Evolutionary conservation across 164 flowering plant species (phyloP).

Genomic region (Vitis riparia): DNA sequence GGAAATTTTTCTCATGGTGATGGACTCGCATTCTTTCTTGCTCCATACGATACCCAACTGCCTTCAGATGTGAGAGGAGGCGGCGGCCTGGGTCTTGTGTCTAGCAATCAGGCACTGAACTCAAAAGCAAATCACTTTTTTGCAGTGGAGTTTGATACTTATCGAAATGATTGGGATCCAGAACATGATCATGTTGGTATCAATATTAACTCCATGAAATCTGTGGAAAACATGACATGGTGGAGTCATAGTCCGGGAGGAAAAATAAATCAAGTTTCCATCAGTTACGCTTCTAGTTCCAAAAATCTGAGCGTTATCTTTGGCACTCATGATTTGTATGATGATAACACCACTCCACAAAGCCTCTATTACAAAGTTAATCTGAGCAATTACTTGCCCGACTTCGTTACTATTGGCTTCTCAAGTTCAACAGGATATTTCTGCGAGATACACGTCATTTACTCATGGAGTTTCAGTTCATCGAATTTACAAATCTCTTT

Average conservation of each 20-base stretch:
- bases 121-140: conserved; percentile 4
- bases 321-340: neutral
- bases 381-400: conserved; percentile 18
- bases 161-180: conserved; percentile 3
- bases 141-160: conserved; percentile 23
- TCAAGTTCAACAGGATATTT: conserved; percentile 2
- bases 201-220: conserved; percentile 8
- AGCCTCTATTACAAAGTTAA: conserved; percentile 20
- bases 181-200: conserved; percentile 12
- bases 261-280: conserved; percentile 1
- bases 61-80: neutral
- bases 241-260: conserved; percentile 4
- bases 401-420: conserved; percentile 17
- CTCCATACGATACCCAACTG: neutral
- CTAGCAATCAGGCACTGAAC: neutral
- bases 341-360: neutral
- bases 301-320: conserved; percentile 6
- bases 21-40: conserved; percentile 5
- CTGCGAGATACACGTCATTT: neutral
- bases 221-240: conserved; percentile 5
- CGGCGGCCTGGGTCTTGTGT: neutral
- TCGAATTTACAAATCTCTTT: conserved; percentile 4
- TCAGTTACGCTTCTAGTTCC: conserved; percentile 4
- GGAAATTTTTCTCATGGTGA: neutral
- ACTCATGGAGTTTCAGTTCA: conserved; percentile 11